Evolutionary conservation across 2,329 filamentous ascomycete species (phyloP).

Genomic region (Tolypocladium nubicola): DNA sequence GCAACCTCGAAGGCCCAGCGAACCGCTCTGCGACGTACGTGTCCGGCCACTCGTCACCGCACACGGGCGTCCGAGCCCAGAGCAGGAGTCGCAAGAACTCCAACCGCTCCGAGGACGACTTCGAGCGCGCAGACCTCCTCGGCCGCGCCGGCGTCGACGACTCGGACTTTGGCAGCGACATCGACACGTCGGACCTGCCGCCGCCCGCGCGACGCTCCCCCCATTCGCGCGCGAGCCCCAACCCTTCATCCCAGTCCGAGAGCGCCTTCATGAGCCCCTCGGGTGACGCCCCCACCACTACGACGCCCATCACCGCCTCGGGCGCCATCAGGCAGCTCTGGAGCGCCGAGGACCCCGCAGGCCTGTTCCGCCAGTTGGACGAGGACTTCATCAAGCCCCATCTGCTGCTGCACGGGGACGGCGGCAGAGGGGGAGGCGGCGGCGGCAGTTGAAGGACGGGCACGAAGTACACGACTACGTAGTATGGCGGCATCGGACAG

Average conservation of each 20-base stretch:
- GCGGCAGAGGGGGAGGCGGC: constrained; percentile 13
- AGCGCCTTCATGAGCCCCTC: constrained; percentile 19
- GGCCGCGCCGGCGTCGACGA: constrained; percentile 38
- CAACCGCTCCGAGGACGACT: constrained; percentile 28
- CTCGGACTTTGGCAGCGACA: constrained; percentile 52
- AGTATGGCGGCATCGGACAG: not conserved
- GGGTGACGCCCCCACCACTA: constrained; percentile 15
- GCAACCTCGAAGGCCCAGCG: constrained; percentile 32
- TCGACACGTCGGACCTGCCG: constrained; percentile 56
- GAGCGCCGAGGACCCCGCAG: constrained; percentile 77
- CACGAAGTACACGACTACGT: not conserved
- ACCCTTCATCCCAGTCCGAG: constrained; percentile 13
- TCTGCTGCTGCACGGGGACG: constrained; percentile 65
- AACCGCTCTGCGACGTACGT: constrained; percentile 35
- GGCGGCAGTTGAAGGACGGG: constrained; percentile 7
- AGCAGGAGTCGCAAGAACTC: constrained; percentile 44
- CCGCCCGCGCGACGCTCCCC: constrained; percentile 42
- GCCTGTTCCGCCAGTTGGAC: constrained; percentile 84
- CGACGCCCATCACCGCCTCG: constrained; percentile 52
- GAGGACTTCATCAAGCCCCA: constrained; percentile 95
- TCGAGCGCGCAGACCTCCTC: constrained; percentile 47
- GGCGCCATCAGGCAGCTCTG: constrained; percentile 74
- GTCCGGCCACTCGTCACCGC: constrained; percentile 42
- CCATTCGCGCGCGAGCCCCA: constrained; percentile 16
- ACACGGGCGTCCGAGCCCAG: constrained; percentile 27